Percentiles rank a stretch among this genome's conserved stretches.
phyloP scores from a whole-genome alignment of 1,139 yeast genomes.

The Yamadazyma pseudoaaseri region DNA sequence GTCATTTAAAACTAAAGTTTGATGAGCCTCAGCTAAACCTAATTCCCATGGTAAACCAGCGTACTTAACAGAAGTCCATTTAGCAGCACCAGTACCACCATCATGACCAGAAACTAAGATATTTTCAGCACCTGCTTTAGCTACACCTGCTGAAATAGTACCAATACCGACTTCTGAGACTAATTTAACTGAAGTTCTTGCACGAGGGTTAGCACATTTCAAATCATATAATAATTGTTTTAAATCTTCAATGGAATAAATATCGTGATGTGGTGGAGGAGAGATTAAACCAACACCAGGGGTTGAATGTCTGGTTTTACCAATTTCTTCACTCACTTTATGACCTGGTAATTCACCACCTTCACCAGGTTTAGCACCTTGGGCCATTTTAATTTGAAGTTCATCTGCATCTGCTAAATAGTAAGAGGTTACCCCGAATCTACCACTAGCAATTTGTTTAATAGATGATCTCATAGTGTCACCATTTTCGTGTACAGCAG shows the following conservation, averaged over 20 bases:
- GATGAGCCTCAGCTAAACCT: slow-evolving; percentile 97
- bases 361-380: slow-evolving; percentile 99
- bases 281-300: slow-evolving; percentile 96
- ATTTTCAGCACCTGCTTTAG: slow-evolving; percentile 97
- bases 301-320: slow-evolving; percentile 94
- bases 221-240: slow-evolving; percentile 95
- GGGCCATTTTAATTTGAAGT: slow-evolving; percentile 97
- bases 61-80: slow-evolving; percentile 94
- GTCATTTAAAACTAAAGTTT: slow-evolving; percentile 92
- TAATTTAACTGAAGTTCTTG: slow-evolving; percentile 92
- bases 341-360: slow-evolving; percentile 99
- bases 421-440: slow-evolving; percentile 96
- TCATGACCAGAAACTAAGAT: slow-evolving; percentile 95
- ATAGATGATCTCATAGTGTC: slow-evolving; percentile 98
- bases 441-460: slow-evolving; percentile 96
- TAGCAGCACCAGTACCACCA: slow-evolving; percentile 99
- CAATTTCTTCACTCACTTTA: slow-evolving; percentile 85
- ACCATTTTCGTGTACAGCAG: slow-evolving; percentile 76
- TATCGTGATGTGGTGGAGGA: slow-evolving; percentile 98
- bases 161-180: slow-evolving; percentile 99
- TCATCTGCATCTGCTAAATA: slow-evolving; percentile 96
- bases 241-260: slow-evolving; percentile 95
- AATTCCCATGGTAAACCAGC: slow-evolving; percentile 99
- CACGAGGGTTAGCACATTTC: slow-evolving; percentile 96
- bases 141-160: slow-evolving; percentile 98